These are phyloP conservation scores for Plasmopara muralis DNA, from an alignment of 352 stramenopile genomes.

Conservation along the genomic window DNA sequence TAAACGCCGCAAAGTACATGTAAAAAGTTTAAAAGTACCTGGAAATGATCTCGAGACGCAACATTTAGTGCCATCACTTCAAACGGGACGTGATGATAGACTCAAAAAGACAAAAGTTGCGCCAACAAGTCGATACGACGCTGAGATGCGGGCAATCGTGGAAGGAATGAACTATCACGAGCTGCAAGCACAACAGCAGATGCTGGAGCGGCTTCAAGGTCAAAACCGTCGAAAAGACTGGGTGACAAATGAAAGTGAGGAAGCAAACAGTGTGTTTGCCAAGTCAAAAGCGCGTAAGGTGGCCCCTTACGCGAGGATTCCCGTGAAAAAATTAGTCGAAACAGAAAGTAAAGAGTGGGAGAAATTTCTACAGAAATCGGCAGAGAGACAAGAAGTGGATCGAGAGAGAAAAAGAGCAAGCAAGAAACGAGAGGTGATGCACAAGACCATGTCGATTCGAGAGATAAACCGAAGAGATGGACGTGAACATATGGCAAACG, in stretches of 20 bases:
- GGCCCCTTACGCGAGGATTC: background rate
- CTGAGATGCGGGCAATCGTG: constrained; percentile 22
- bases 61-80: constrained; percentile 6
- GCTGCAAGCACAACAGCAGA: constrained; percentile 43
- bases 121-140: constrained; percentile 3
- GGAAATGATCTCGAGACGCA: background rate
- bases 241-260: constrained; percentile 3
- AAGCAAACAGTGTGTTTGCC: constrained; percentile 2
- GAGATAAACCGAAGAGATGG: background rate
- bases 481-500: background rate
- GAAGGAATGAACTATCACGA: constrained; percentile 42
- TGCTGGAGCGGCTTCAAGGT: constrained; percentile 33
- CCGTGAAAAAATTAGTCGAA: constrained; percentile 2
- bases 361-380: constrained; percentile 15
- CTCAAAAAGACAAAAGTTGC: constrained; percentile 19
- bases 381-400: constrained; percentile 5
- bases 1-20: constrained; percentile 9
- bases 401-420: constrained; percentile 4
- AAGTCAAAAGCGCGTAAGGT: constrained; percentile 13
- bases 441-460: background rate
- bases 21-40: background rate
- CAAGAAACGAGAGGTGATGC: background rate
- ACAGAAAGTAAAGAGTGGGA: constrained; percentile 16
- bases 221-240: constrained; percentile 20
- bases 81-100: background rate